These are phyloP conservation scores for Amanita polypyramis DNA, from an alignment of 768 basidiomycete genomes.

Conservation along the genomic window DNA sequence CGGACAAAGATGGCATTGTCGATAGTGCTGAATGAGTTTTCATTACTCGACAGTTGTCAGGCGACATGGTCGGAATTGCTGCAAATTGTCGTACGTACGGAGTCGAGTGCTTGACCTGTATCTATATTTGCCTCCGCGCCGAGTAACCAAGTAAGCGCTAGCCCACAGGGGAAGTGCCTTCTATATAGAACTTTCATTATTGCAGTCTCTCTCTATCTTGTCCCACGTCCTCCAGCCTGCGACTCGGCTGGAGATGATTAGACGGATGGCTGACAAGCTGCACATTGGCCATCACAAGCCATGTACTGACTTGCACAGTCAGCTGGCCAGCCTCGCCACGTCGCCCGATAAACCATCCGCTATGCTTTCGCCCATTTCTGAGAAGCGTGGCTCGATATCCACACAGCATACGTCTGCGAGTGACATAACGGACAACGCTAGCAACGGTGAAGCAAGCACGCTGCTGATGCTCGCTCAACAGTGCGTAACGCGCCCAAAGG, in stretches of 20 bases:
- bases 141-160: neutral
- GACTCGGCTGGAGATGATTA: slow-evolving; percentile 24
- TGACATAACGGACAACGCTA: slow-evolving; percentile 21
- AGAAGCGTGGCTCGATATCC: slow-evolving; percentile 59
- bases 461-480: slow-evolving; percentile 9
- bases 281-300: slow-evolving; percentile 24
- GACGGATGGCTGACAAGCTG: slow-evolving; percentile 41
- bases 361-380: slow-evolving; percentile 24
- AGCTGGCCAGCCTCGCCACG: slow-evolving; percentile 13
- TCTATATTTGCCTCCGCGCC: neutral
- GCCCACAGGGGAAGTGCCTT: neutral
- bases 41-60: slow-evolving; percentile 42
- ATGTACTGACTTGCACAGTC: slow-evolving; percentile 6
- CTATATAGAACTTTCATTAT: neutral
- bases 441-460: slow-evolving; percentile 15
- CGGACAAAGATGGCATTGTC: slow-evolving; percentile 36
- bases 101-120: neutral
- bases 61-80: slow-evolving; percentile 28
- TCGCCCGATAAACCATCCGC: neutral
- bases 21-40: slow-evolving; percentile 37
- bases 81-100: neutral
- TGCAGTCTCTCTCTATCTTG: slow-evolving; percentile 6
- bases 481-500: slow-evolving; percentile 35
- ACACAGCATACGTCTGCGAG: slow-evolving; percentile 54
- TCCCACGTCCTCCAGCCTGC: slow-evolving; percentile 9